phyloP scores from a whole-genome alignment of 2,329 filamentous ascomycete species.

The Parastagonospora nodorum region DNA sequence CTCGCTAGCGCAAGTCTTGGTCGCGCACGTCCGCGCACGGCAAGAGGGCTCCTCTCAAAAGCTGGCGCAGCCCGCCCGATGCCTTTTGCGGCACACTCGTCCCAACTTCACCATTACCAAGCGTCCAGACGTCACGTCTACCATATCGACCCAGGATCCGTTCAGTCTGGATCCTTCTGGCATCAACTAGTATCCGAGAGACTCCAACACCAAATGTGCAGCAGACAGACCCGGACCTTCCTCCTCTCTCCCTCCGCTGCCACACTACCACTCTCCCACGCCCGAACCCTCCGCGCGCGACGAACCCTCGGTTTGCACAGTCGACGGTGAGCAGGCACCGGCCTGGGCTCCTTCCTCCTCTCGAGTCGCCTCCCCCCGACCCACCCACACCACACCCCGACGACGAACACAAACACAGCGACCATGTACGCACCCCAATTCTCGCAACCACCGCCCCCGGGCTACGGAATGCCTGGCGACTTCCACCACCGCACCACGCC shows the following conservation, averaged over 20 bases:
- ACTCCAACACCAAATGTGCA: constrained; percentile 41
- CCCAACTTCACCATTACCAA: constrained; percentile 32
- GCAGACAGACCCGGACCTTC: constrained; percentile 37
- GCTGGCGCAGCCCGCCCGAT: constrained; percentile 25
- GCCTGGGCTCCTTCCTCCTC: constrained; percentile 28
- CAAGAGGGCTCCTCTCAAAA: constrained; percentile 22
- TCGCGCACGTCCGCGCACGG: constrained; percentile 24
- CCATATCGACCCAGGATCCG: constrained; percentile 18
- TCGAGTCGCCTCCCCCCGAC: constrained; percentile 9
- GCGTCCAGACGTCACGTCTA: constrained; percentile 29
- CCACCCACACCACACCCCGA: constrained; percentile 6
- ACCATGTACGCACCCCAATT: constrained; percentile 41
- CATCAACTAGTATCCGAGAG: constrained; percentile 22
- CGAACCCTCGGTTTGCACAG: constrained; percentile 36
- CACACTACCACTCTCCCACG: constrained; percentile 29
- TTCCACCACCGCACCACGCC: constrained; percentile 37
- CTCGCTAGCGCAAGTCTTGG: constrained; percentile 9
- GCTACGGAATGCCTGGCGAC: constrained; percentile 44
- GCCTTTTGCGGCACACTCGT: constrained; percentile 19
- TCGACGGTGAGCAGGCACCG: constrained; percentile 42
- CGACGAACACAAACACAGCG: constrained; percentile 10
- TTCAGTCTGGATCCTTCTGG: constrained; percentile 43
- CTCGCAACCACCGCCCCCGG: constrained; percentile 41
- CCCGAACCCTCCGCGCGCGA: constrained; percentile 24
- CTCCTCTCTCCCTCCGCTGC: constrained; percentile 37